These are phyloP conservation scores for Talaromyces atroroseus DNA, from an alignment of 2,329 filamentous ascomycete genomes.

Conservation along the genomic window DNA sequence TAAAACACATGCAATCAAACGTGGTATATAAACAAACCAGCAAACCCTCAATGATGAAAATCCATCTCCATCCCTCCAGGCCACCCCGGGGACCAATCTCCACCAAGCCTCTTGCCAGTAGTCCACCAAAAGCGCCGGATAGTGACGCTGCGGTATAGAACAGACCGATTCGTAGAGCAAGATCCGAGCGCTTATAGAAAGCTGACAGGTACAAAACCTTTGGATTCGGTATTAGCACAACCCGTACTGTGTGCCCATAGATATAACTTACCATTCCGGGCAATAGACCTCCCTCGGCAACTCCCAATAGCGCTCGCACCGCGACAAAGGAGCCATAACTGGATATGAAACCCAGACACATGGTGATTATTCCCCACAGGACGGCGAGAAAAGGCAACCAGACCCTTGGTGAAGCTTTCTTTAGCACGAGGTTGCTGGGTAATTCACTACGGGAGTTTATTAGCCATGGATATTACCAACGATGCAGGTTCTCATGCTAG, in stretches of 20 bases:
- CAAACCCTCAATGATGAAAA: conserved; percentile 56
- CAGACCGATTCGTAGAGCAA: conserved; percentile 59
- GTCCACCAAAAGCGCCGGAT: conserved; percentile 59
- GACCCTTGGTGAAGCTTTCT: conserved; percentile 54
- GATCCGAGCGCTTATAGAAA: conserved; percentile 56
- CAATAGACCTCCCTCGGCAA: conserved; percentile 60
- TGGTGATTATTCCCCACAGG: conserved; percentile 54
- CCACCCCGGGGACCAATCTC: conserved; percentile 53
- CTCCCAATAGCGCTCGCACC: conserved; percentile 56
- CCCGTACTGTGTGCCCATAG: neutral
- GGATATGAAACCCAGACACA: conserved; percentile 34
- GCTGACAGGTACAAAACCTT: conserved; percentile 60
- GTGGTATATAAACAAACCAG: conserved; percentile 19
- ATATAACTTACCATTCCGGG: conserved; percentile 56
- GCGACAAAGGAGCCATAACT: conserved; percentile 52
- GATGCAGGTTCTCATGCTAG: conserved; percentile 1
- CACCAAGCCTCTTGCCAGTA: conserved; percentile 57
- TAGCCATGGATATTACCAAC: neutral
- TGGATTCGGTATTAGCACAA: conserved; percentile 1
- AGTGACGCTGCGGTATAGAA: conserved; percentile 64
- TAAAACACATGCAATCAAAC: neutral
- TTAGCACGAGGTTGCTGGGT: conserved; percentile 60
- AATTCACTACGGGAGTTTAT: conserved; percentile 47
- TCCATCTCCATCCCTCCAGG: conserved; percentile 57
- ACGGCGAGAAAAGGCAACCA: conserved; percentile 56